A percentile compares a stretch with the other conserved stretches of the same genome.
Evolutionary conservation across 768 basidiomycete species (phyloP).

Genomic region (Steccherinum ochraceum): DNA sequence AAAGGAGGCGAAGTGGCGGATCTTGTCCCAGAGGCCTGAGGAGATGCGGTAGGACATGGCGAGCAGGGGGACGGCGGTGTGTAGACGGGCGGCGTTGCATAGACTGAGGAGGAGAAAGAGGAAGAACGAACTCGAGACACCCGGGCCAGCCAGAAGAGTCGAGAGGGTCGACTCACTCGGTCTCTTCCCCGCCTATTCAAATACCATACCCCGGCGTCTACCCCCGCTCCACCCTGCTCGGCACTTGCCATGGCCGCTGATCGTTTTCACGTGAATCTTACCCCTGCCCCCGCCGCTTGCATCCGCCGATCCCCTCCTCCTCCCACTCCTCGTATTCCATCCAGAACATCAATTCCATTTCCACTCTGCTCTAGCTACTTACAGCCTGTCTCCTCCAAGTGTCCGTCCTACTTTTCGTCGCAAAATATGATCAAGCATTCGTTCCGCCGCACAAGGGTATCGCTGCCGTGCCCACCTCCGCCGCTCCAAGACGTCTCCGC

Average conservation of each 20-base stretch:
- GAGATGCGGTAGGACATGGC: constrained; percentile 64
- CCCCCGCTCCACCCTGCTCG: neutral
- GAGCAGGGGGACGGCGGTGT: neutral
- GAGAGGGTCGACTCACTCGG: too few relatives aligned
- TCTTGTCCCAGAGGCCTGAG: constrained; percentile 78
- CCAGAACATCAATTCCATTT: too few relatives aligned
- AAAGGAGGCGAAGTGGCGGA: constrained; percentile 87
- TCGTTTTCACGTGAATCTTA: neutral
- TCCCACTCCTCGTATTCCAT: too few relatives aligned
- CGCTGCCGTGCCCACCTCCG: too few relatives aligned
- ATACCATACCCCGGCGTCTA: neutral
- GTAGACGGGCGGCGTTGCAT: neutral
- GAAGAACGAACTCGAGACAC: neutral
- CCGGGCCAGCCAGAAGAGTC: constrained; percentile 8
- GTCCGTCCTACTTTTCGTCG: too few relatives aligned
- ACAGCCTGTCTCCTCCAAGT: too few relatives aligned
- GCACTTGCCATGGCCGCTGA: too few relatives aligned
- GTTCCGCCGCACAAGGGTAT: too few relatives aligned
- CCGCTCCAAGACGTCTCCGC: too few relatives aligned
- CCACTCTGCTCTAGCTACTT: too few relatives aligned
- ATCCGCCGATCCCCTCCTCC: constrained; percentile 7
- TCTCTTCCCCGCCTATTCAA: too few relatives aligned
- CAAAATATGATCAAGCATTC: too few relatives aligned
- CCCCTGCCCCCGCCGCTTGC: constrained; percentile 6
- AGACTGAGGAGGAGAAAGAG: constrained; percentile 7